Evolutionary conservation across 2,329 filamentous ascomycete species (phyloP).

Genomic region (Aspergillus pseudoterreus): DNA sequence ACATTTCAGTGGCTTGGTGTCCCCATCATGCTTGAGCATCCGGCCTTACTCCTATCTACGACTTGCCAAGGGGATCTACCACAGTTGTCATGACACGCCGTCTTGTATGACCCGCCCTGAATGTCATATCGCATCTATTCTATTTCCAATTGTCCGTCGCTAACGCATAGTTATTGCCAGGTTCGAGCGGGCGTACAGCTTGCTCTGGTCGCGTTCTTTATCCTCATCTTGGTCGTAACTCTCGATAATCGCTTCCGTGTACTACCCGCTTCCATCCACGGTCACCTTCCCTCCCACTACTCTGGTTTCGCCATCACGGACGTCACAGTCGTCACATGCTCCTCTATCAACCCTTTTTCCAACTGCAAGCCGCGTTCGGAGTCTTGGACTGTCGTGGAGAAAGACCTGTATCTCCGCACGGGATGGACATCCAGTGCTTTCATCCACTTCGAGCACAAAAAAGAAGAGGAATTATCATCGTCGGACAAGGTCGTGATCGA

Average conservation of each 20-base stretch:
- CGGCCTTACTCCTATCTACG: constrained; percentile 21
- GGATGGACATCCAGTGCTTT: constrained; percentile 75
- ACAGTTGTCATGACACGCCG: constrained; percentile 40
- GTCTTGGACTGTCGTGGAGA: constrained; percentile 80
- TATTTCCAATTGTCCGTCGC: background rate
- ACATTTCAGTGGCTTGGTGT: constrained; percentile 11
- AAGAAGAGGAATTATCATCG: constrained; percentile 73
- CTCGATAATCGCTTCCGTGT: constrained; percentile 87
- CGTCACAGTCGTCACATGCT: constrained; percentile 73
- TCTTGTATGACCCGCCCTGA: constrained; percentile 29
- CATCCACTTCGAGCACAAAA: constrained; percentile 76
- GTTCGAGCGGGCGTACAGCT: constrained; percentile 71
- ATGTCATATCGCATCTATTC: background rate
- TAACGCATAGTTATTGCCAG: constrained; percentile 27
- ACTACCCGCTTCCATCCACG: constrained; percentile 79
- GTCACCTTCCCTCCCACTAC: constrained; percentile 80
- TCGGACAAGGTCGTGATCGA: constrained; percentile 78
- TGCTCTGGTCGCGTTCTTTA: constrained; percentile 60
- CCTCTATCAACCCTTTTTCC: constrained; percentile 68
- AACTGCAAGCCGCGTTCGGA: constrained; percentile 70
- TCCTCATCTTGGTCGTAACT: constrained; percentile 70
- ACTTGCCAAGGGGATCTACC: constrained; percentile 27
- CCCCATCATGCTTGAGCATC: constrained; percentile 31
- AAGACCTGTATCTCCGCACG: constrained; percentile 77
- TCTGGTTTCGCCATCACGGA: constrained; percentile 83